phyloP scores from a whole-genome alignment of 495 filamentous ascomycete genomes.

The Parmelia sp. region DNA sequence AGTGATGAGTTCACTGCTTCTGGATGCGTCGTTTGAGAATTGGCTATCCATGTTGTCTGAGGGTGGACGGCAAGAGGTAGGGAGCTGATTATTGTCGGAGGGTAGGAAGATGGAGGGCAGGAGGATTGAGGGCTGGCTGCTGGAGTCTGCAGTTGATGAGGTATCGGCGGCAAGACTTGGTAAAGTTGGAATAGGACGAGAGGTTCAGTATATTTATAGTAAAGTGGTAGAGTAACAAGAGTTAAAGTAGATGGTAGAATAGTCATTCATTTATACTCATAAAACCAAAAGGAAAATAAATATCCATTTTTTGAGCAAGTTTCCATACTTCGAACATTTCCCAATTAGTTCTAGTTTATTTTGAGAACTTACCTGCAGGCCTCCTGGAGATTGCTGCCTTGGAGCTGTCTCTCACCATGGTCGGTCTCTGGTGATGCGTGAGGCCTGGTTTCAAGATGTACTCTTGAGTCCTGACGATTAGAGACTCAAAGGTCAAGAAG shows the following conservation, averaged over 20 bases:
- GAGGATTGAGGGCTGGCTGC: background rate
- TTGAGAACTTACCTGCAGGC: background rate
- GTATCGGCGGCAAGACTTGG: background rate
- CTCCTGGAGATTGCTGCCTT: background rate
- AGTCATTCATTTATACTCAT: background rate
- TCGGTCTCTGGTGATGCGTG: background rate
- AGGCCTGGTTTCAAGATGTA: background rate
- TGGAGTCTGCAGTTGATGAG: background rate
- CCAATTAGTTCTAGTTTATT: background rate
- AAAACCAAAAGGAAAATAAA: background rate
- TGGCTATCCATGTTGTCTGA: background rate
- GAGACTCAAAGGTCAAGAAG: background rate
- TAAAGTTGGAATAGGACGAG: no score
- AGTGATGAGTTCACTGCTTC: background rate
- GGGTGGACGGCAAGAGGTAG: background rate
- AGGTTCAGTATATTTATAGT: no score
- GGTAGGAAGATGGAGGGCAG: background rate
- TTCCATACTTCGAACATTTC: background rate
- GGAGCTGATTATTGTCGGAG: background rate
- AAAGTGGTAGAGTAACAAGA: no score
- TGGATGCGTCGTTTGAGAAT: background rate
- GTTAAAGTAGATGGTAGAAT: no score
- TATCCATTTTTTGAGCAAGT: background rate
- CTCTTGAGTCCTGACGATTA: background rate
- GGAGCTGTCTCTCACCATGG: background rate